Percentiles rank a stretch among this genome's conserved stretches.
Conservation (phyloP, 345 rosid genomes). For the Salix brachista region DNA sequence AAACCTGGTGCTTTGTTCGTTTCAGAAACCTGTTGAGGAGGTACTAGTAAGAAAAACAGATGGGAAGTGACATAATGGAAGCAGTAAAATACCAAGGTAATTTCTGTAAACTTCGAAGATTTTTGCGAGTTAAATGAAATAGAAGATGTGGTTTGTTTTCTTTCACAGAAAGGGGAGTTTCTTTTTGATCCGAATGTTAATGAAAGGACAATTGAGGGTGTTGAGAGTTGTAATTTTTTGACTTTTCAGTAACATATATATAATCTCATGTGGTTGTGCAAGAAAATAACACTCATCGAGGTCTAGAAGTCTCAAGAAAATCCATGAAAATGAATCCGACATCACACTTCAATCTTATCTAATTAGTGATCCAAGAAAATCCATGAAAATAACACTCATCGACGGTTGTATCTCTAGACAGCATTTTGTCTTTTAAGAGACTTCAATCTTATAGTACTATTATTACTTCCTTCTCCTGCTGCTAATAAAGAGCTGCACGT, state of each 20-base stretch:
- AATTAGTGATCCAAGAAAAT: background rate
- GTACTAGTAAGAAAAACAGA: conserved; percentile 33
- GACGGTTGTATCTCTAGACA: background rate
- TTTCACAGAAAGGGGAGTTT: background rate
- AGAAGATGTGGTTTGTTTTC: background rate
- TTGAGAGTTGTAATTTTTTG: too few species aligned
- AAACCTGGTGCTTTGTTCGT: conserved; percentile 65
- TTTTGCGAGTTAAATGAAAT: background rate
- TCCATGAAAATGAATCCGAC: background rate
- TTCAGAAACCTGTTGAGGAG: conserved; percentile 53
- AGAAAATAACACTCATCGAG: too few species aligned
- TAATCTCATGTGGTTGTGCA: too few species aligned
- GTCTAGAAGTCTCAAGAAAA: background rate
- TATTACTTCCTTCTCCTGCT: background rate
- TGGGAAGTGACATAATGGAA: background rate
- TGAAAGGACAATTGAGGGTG: too few species aligned
- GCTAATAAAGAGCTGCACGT: background rate
- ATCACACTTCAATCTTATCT: too few species aligned
- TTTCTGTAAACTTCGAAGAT: background rate
- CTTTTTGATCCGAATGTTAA: too few species aligned
- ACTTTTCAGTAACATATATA: too few species aligned
- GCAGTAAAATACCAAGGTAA: too few species aligned
- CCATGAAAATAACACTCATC: background rate
- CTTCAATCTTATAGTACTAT: background rate
- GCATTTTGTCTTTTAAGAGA: background rate